Evolutionary conservation across 78 protist genomes (phyloP).

Genomic region (Guillardia theta): DNA sequence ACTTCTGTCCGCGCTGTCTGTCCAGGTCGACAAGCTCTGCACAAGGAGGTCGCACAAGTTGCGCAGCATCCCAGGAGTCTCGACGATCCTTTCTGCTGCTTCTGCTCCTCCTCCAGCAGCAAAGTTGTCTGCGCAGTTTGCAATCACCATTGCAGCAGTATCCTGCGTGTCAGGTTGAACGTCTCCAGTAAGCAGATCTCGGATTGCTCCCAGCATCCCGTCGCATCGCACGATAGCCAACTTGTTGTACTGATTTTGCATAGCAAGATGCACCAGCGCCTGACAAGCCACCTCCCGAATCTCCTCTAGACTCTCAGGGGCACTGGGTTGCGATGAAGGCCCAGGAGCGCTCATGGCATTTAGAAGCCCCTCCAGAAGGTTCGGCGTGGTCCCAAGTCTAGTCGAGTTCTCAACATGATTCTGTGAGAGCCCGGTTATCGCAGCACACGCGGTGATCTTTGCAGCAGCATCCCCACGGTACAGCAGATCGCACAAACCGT

Average conservation of each 20-base stretch:
- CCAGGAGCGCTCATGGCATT: not conserved
- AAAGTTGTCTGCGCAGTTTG: conserved; percentile 38
- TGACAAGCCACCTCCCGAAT: not conserved
- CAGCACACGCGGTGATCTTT: not conserved
- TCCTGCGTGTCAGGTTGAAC: not conserved
- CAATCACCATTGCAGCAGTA: conserved; percentile 28
- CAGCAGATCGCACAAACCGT: not conserved
- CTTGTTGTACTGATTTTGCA: not conserved
- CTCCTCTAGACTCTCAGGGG: not conserved
- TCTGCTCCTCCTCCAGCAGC: conserved; percentile 21
- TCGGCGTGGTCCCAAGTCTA: not conserved
- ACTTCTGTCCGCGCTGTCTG: not conserved
- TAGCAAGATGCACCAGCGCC: conserved; percentile 10
- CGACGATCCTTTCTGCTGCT: not conserved
- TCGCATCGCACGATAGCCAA: not conserved
- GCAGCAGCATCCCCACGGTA: not conserved
- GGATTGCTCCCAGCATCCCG: not conserved
- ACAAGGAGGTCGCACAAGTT: not conserved
- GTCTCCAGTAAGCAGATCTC: not conserved
- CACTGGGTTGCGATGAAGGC: not conserved
- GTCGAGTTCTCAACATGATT: conserved; percentile 13
- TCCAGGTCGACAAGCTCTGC: not conserved
- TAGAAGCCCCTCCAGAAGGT: not conserved
- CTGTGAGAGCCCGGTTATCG: not conserved
- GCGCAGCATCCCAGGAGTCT: not conserved